Conservation (phyloP, 2,329 filamentous ascomycete genomes). For the Alternaria conjuncta region DNA sequence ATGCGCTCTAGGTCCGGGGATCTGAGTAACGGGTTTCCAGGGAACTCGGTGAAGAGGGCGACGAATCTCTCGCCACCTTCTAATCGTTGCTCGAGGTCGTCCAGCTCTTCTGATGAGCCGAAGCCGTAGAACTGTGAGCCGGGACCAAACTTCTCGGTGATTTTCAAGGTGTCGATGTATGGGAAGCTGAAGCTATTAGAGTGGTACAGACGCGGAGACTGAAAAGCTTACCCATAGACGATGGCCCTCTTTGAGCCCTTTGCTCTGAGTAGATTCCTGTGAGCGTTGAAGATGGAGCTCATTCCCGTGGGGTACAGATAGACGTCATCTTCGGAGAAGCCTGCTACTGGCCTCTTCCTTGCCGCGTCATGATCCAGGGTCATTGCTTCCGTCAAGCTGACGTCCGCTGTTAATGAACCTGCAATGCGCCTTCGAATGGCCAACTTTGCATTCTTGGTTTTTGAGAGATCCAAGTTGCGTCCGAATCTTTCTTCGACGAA, state of each 20-base stretch:
- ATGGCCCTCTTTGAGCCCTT: slow-evolving; percentile 76
- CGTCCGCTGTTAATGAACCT: slow-evolving; percentile 77
- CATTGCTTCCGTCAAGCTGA: slow-evolving; percentile 68
- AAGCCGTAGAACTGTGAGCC: slow-evolving; percentile 88
- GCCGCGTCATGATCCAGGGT: slow-evolving; percentile 55
- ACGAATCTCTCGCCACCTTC: slow-evolving; percentile 76
- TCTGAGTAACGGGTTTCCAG: slow-evolving; percentile 85
- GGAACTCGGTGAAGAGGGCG: slow-evolving; percentile 92
- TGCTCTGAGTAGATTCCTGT: slow-evolving; percentile 72
- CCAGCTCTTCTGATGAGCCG: slow-evolving; percentile 76
- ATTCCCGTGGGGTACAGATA: slow-evolving; percentile 90
- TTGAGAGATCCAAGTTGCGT: slow-evolving; percentile 80
- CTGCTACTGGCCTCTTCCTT: slow-evolving; percentile 57
- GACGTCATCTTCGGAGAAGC: slow-evolving; percentile 83
- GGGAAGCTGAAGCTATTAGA: slow-evolving; percentile 66
- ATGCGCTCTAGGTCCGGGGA: slow-evolving; percentile 88
- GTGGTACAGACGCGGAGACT: neutral
- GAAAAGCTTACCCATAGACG: slow-evolving; percentile 69
- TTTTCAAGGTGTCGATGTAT: slow-evolving; percentile 95
- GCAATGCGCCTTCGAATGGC: slow-evolving; percentile 89
- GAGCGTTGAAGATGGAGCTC: slow-evolving; percentile 92
- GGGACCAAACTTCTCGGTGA: slow-evolving; percentile 91
- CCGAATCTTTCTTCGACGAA: slow-evolving; percentile 96
- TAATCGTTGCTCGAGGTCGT: slow-evolving; percentile 79
- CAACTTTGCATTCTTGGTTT: slow-evolving; percentile 81